A percentile compares a stretch with the other conserved stretches of the same genome.
Evolutionary conservation across 1,284 basidiomycete genomes (phyloP).

Genomic region (Crepidotus sp.): DNA sequence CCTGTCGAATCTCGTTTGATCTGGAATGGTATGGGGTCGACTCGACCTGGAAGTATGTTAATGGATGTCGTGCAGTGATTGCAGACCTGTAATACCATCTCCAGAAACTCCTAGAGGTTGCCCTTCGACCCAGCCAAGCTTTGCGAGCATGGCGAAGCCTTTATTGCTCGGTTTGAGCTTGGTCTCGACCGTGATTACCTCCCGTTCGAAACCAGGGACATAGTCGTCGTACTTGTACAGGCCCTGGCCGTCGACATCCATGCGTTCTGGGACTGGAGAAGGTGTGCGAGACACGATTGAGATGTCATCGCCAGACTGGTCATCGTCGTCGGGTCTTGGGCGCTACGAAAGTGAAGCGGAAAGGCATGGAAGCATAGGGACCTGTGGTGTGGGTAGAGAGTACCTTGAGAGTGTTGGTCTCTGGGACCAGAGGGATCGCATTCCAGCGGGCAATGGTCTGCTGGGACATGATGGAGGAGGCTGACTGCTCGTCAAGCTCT

Average conservation of each 20-base stretch:
- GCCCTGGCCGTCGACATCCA: slow-evolving; percentile 55
- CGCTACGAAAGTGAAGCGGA: slow-evolving; percentile 49
- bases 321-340: slow-evolving; percentile 40
- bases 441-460: slow-evolving; percentile 63
- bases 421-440: slow-evolving; percentile 43
- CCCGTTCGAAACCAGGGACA: slow-evolving; percentile 38
- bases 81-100: slow-evolving; percentile 44
- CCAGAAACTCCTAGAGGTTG: slow-evolving; percentile 66
- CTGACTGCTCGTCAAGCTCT: too few species aligned
- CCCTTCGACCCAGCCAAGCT: slow-evolving; percentile 74
- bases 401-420: slow-evolving; percentile 50
- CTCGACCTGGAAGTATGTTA: slow-evolving; percentile 47
- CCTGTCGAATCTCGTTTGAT: slow-evolving; percentile 70
- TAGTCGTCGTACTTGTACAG: slow-evolving; percentile 67
- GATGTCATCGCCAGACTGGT: slow-evolving; percentile 48
- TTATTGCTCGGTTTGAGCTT: slow-evolving; percentile 66
- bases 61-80: slow-evolving; percentile 1
- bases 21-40: slow-evolving; percentile 73
- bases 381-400: slow-evolving; percentile 33
- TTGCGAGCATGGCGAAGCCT: slow-evolving; percentile 70
- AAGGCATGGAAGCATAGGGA: slow-evolving; percentile 40
- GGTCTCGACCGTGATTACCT: slow-evolving; percentile 70
- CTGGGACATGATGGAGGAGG: slow-evolving; percentile 42
- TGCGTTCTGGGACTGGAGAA: slow-evolving; percentile 42
- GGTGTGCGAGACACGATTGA: slow-evolving; percentile 67